Conservation (phyloP, 768 basidiomycete genomes). For the Lactarius vividus region DNA sequence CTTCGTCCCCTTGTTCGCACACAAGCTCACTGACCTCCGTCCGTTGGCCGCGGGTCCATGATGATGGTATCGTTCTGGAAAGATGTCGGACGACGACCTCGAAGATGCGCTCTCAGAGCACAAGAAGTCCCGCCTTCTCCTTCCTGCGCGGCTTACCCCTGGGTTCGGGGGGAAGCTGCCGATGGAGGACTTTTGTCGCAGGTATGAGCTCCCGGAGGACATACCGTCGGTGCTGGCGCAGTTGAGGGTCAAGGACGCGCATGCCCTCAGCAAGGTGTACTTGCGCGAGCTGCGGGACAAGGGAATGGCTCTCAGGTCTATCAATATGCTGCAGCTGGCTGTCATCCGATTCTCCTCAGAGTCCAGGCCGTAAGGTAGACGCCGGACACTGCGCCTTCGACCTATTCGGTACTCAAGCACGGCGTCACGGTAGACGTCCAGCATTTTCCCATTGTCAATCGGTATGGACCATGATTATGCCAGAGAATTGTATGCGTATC, state of each 20-base stretch:
- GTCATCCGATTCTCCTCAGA: constrained; percentile 21
- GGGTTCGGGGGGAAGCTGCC: constrained; percentile 9
- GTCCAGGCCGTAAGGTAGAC: constrained; percentile 6
- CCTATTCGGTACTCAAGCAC: not conserved
- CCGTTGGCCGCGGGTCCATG: not conserved
- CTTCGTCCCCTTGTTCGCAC: not conserved
- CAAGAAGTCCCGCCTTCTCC: constrained; percentile 15
- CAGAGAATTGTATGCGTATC: not conserved
- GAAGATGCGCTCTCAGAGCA: constrained; percentile 13
- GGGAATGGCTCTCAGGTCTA: constrained; percentile 3
- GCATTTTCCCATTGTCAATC: not conserved
- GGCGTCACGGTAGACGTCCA: not conserved
- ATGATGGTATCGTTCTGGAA: not conserved
- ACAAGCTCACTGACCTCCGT: not conserved
- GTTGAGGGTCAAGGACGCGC: constrained; percentile 17
- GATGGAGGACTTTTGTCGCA: constrained; percentile 16
- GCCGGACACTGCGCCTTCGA: not conserved
- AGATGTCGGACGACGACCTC: constrained; percentile 22
- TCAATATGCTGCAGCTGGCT: constrained; percentile 19
- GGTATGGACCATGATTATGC: not conserved
- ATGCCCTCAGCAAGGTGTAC: constrained; percentile 14
- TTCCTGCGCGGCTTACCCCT: constrained; percentile 17
- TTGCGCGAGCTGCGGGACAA: constrained; percentile 11
- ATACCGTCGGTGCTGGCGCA: constrained; percentile 4
- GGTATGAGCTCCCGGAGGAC: constrained; percentile 17